Evolutionary conservation across 1,284 basidiomycete genomes (phyloP), one percentile per base, ranked within the genome.

Genomic region (Leccinum subspadiceum): DNA sequence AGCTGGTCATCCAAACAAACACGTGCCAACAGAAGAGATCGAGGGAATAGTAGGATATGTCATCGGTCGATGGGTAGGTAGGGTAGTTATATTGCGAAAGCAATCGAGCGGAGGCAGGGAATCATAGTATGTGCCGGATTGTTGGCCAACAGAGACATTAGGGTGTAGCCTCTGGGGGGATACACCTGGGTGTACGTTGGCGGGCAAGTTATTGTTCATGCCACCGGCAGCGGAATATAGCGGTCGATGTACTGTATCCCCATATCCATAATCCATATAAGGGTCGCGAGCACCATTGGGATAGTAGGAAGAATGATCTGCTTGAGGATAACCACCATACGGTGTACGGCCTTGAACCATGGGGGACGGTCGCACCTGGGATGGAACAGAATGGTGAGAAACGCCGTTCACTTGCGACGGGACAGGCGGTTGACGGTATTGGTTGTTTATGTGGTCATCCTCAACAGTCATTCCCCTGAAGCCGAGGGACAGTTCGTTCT

Each of bases 391-490:
- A 54, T 62, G 61, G 52, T 72, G 65, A 53, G 65, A 59, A 39
- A 68, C 26, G 35, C 60, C 63, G 60, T 69, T 73, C 29, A 60
- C 51, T 52, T 73, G 68, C 51, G 58, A 65, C 56, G 64, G 59
- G 48, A 63, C 50, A 50, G 64, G 54, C 53, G 65, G 68, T 55
- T 73, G 73, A 56, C 70, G 68, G 55, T 74, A 76, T 60, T 76
- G 75, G 52, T 53, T 63, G 26, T 64, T 68, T 61, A 65, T 59
- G 59, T 78, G 78, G 59, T 88, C 85, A 49, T 90, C 88, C 65
- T 87, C 88, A 48, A 87, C 83, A n/a, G 77, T 80, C 83, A 90
- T 87, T 8, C 85, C 84, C 60, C 86, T 82, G 56, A 90, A 75
- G 1, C 82, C 79, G 44, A 81, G 70, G 20, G 84, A 76, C 35